A percentile compares a stretch with the other conserved stretches of the same genome.
Evolutionary conservation across 2,329 filamentous ascomycete genomes (phyloP).

Genomic region (Ceratocystis variospora): DNA sequence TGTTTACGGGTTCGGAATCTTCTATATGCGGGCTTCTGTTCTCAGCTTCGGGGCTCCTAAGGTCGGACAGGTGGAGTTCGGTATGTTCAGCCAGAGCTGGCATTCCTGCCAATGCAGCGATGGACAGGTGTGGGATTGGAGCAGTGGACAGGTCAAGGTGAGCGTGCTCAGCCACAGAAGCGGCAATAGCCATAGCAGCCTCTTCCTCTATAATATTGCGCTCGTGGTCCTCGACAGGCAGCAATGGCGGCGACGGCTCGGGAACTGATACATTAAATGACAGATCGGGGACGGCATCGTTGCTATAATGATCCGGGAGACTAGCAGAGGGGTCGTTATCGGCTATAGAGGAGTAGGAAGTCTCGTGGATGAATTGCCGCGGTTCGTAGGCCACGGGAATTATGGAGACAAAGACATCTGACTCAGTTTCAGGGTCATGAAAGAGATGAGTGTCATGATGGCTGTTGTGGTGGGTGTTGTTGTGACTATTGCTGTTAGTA

Average conservation of each 20-base stretch:
- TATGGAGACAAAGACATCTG: conserved; percentile 21
- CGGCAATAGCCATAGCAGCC: conserved; percentile 16
- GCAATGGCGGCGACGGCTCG: conserved; percentile 27
- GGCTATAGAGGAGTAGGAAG: conserved; percentile 33
- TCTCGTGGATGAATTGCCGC: conserved; percentile 36
- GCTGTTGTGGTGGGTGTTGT: conserved; percentile 11
- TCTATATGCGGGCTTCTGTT: conserved; percentile 9
- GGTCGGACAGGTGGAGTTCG: conserved; percentile 14
- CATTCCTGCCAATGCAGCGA: conserved; percentile 14
- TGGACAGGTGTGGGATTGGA: conserved; percentile 12
- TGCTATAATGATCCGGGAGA: conserved; percentile 30
- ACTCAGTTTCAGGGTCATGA: conserved; percentile 11
- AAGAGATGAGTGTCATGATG: conserved; percentile 21
- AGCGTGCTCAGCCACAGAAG: conserved; percentile 14
- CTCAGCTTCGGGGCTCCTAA: conserved; percentile 13
- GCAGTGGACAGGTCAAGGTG: conserved; percentile 17
- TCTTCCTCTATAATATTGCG: conserved; percentile 16
- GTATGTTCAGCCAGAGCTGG: conserved; percentile 23
- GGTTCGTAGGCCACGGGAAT: conserved; percentile 43
- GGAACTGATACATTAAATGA: conserved; percentile 28
- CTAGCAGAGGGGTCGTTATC: conserved; percentile 26
- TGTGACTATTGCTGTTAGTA: not conserved
- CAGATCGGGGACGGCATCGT: conserved; percentile 32
- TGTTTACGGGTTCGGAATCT: not conserved
- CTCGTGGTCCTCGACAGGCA: conserved; percentile 26